Percentiles rank a stretch among this genome's conserved stretches.
Evolutionary conservation across 2,329 filamentous ascomycete genomes (phyloP).

Genomic region (Madurella fahalii): DNA sequence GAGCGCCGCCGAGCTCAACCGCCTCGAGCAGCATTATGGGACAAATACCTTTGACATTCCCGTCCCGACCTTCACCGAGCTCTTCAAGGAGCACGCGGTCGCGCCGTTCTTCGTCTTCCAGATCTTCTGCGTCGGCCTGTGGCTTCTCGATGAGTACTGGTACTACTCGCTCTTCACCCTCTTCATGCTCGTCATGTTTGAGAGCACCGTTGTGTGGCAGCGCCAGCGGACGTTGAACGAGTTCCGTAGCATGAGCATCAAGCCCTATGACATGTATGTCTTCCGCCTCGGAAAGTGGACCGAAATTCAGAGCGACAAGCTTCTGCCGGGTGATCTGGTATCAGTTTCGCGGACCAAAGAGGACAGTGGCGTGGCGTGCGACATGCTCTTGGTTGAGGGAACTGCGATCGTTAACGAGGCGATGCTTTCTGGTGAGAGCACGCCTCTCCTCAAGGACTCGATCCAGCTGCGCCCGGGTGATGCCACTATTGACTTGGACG

Average conservation of each 20-base stretch:
- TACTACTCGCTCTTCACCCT: slow-evolving; percentile 99
- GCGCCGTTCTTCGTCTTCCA: slow-evolving; percentile 99
- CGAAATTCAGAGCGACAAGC: slow-evolving; percentile 83
- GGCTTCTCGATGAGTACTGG: slow-evolving; percentile 99
- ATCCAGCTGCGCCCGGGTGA: slow-evolving; percentile 83
- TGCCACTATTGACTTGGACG: slow-evolving; percentile 77
- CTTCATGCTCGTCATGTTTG: slow-evolving; percentile 96
- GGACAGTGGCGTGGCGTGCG: slow-evolving; percentile 92
- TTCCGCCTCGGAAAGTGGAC: slow-evolving; percentile 84
- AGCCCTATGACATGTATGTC: slow-evolving; percentile 92
- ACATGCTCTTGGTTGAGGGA: slow-evolving; percentile 92
- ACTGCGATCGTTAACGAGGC: slow-evolving; percentile 98
- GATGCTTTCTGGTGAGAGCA: slow-evolving; percentile 98
- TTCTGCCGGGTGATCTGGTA: slow-evolving; percentile 88
- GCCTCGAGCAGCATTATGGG: slow-evolving; percentile 88
- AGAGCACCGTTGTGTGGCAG: slow-evolving; percentile 99
- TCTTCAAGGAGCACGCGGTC: slow-evolving; percentile 97
- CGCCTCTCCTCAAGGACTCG: slow-evolving; percentile 92
- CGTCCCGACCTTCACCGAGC: slow-evolving; percentile 88
- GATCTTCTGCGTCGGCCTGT: slow-evolving; percentile 95
- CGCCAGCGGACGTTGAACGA: slow-evolving; percentile 91
- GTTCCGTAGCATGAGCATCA: slow-evolving; percentile 99
- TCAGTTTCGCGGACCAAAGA: slow-evolving; percentile 94
- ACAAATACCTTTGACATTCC: slow-evolving; percentile 96
- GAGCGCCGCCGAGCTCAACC: slow-evolving; percentile 69